Evolutionary conservation across 2,329 filamentous ascomycete species (phyloP).

Genomic region (Apiospora saccharicola): DNA sequence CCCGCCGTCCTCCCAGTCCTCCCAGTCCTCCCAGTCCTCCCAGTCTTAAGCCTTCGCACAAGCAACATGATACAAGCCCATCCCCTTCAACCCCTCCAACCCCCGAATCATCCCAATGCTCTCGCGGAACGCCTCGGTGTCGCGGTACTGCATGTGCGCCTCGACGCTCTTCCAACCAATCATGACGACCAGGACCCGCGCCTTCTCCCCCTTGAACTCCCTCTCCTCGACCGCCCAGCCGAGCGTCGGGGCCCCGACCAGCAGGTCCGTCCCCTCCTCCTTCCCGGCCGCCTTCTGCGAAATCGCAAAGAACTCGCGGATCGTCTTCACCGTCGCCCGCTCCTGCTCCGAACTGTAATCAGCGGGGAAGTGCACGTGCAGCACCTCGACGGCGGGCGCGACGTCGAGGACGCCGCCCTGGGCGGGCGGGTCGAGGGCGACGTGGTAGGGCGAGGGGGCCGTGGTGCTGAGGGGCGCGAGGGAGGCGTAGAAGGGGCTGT

Average conservation of each 20-base stretch:
- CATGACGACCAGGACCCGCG: neutral
- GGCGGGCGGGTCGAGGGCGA: neutral
- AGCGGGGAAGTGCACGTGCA: neutral
- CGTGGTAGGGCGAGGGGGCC: neutral
- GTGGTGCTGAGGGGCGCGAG: neutral
- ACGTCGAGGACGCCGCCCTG: neutral
- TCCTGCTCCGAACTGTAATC: neutral
- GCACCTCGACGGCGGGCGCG: constrained; percentile 13
- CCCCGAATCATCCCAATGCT: neutral
- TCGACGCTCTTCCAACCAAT: constrained; percentile 18
- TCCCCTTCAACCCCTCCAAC: constrained; percentile 6
- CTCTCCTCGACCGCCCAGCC: constrained; percentile 16
- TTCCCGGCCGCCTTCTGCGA: neutral
- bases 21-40: too few relatives aligned
- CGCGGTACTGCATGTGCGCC: constrained; percentile 13
- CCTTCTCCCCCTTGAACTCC: neutral
- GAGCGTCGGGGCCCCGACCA: neutral
- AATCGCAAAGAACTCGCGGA: neutral
- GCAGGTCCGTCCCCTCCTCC: neutral
- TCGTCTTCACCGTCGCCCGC: neutral
- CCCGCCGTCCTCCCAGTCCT: too few relatives aligned
- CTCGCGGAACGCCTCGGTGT: constrained; percentile 3
- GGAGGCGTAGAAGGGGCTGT: neutral
- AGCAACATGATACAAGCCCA: neutral
- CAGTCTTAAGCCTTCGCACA: neutral